Base-by-base conservation (phyloP, 805 yeast species). In the Candida maris region DNA sequence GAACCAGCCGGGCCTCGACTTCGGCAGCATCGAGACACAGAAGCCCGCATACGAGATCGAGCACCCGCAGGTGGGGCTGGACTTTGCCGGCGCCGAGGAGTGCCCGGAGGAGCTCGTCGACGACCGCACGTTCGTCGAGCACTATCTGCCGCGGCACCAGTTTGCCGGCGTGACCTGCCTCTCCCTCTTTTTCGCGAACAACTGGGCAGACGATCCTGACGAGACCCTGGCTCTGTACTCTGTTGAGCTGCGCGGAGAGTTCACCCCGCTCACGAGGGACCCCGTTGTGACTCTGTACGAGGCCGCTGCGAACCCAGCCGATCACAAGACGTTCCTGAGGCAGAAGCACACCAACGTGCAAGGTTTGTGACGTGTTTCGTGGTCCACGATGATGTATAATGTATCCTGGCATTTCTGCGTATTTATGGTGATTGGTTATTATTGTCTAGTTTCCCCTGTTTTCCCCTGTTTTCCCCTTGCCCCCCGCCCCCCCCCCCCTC, bases 251-350 rank as follows among this genome's bases (percentile, higher is more conserved):
- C 67, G 96, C 30, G 97, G 97, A 1, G 83, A 77, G 45, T 71
- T 59, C 41, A 67, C 74, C 5, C 75, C 70, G 24, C 56, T 83
- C 33, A 57, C 65, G 21, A 72, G 71, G 43, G 85, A 83, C 27
- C 95, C 96, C 0, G 75, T 86, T 13, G 70, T 83, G 12, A 70
- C 95, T 0, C 54, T 85, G 15, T 91, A 89, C 58, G 97, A 91
- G 61, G 75, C 88, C 37, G 94, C 96, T 0, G 93, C 97, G 3
- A 89, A 89, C 56, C 96, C 96, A 0, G 77, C 81, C 1, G 97
- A 89, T 56, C 97, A 91, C 58, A 77, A 71, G 46, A 69, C 61
- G 32, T 15, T 60, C 30, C 57, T 53, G 13, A 31, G 38, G 13
- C 42, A 48, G 17, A 56, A 54, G 32, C 46, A 43, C 25, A 32